Conservation (phyloP, 2,329 filamentous ascomycete genomes). For the Trichoderma atrobrunneum region DNA sequence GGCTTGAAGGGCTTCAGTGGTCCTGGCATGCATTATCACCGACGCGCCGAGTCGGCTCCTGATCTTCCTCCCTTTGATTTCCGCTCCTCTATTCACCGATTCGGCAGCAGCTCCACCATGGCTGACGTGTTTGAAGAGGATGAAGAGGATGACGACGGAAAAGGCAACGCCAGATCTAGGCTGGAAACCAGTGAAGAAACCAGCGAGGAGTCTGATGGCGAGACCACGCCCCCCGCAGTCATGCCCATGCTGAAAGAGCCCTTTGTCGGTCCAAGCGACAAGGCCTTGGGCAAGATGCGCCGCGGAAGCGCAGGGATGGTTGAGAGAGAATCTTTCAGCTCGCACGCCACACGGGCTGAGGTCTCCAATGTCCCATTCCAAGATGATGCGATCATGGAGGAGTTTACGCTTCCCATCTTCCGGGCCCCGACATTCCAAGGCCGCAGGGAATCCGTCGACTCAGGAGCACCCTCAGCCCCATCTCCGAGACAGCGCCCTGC, state of each 20-base stretch:
- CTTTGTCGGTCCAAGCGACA: conserved; percentile 26
- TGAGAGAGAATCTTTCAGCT: conserved; percentile 32
- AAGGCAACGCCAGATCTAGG: conserved; percentile 30
- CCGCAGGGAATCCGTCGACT: conserved; percentile 37
- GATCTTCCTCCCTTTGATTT: conserved; percentile 74
- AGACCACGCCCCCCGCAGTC: conserved; percentile 35
- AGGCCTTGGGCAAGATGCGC: conserved; percentile 32
- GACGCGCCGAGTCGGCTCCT: conserved; percentile 76
- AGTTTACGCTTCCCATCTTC: conserved; percentile 40
- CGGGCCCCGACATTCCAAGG: conserved; percentile 37
- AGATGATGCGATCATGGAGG: conserved; percentile 51
- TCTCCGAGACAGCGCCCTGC: conserved; percentile 44
- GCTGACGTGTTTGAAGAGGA: conserved; percentile 86
- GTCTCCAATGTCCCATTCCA: conserved; percentile 50
- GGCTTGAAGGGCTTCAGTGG: conserved; percentile 66
- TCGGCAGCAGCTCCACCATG: conserved; percentile 70
- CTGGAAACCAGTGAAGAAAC: conserved; percentile 49
- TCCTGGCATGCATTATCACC: conserved; percentile 71
- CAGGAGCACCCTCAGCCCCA: conserved; percentile 35
- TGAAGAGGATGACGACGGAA: conserved; percentile 60
- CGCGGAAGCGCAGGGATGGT: conserved; percentile 48
- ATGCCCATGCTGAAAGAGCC: conserved; percentile 22
- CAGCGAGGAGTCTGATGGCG: conserved; percentile 46
- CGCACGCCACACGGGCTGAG: conserved; percentile 43
- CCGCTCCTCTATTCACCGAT: conserved; percentile 57